Base-by-base conservation (phyloP, 352 stramenopile genomes). In the Globisporangium sylvaticum region DNA sequence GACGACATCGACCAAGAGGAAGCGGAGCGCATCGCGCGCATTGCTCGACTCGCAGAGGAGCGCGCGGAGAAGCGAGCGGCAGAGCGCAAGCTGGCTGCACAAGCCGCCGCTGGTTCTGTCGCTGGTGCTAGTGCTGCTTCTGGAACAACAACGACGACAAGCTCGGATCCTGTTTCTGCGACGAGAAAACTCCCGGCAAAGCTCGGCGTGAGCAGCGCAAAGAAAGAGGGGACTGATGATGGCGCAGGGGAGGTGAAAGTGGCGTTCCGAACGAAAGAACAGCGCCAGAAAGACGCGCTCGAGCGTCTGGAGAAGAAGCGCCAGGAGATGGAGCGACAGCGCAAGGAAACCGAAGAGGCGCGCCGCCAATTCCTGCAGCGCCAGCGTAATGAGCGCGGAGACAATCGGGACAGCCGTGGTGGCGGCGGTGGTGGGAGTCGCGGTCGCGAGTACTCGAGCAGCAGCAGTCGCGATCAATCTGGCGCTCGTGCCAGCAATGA, bases 281-380 rank as follows among this genome's bases (percentile, higher is more conserved):
- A 96, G 77, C 76, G 89, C 32, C 75, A 95, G 67, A 73, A 90
- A 66, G 79, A 92, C 4, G 89, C 87, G 22, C 74, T 95, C 20
- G 80, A 80, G 70, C 77, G 73, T 25, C 72, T 96, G 25, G 77
- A 94, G 62, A 75, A 84, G 65, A 91, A 95, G 73, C 86, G 86
- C 3, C 50, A 70, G 31, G 83, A 91, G 73, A 77, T 86, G 74
- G 78, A 92, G 8, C 67, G 77, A 54, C 76, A 89, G 60, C 77
- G 83, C 0, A 79, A 85, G 54, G 77, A 81, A 15, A 76, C 71
- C 3, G 84, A 88, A 32, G 79, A 83, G 0, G 78, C 83, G 62
- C 76, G 84, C 24, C 83, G 84, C 10, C 74, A 84, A 62, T 92
- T 93, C 61, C 72, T 81, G 15, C 77, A 92, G 57, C 79, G 77